Conservation (phyloP, 2,329 filamentous ascomycete genomes). For the Colletotrichum sp. region DNA sequence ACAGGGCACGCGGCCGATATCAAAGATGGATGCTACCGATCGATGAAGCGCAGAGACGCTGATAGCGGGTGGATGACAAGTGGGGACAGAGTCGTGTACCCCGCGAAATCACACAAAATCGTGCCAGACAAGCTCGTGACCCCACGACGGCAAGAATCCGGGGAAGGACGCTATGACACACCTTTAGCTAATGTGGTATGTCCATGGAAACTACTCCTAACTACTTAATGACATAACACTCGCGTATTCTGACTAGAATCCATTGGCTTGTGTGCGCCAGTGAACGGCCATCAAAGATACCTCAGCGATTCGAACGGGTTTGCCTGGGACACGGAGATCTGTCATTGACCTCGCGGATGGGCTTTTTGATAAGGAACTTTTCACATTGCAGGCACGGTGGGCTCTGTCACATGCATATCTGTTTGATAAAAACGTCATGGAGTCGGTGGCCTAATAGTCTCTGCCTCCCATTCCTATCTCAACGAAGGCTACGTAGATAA, state of each 20-base stretch:
- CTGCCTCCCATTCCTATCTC: neutral
- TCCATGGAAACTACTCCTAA: neutral
- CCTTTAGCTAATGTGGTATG: neutral
- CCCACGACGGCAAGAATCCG: neutral
- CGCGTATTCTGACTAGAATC: neutral
- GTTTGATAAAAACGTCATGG: neutral
- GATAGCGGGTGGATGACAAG: neutral
- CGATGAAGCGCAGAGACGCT: neutral
- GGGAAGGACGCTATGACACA: neutral
- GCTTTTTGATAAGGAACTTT: neutral
- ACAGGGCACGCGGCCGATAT: neutral
- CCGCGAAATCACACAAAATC: neutral
- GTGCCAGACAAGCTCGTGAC: neutral
- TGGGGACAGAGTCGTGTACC: neutral
- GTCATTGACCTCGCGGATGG: neutral
- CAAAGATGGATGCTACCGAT: neutral
- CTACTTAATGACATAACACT: neutral
- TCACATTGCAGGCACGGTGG: neutral
- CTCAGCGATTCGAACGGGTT: neutral
- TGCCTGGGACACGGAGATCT: neutral
- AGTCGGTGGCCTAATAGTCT: neutral
- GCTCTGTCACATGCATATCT: neutral
- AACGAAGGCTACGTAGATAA: neutral
- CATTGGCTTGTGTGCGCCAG: neutral
- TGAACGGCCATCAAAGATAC: neutral